phyloP scores from a whole-genome alignment of 2,329 filamentous ascomycete genomes.

The Fusarium pilosicola region DNA sequence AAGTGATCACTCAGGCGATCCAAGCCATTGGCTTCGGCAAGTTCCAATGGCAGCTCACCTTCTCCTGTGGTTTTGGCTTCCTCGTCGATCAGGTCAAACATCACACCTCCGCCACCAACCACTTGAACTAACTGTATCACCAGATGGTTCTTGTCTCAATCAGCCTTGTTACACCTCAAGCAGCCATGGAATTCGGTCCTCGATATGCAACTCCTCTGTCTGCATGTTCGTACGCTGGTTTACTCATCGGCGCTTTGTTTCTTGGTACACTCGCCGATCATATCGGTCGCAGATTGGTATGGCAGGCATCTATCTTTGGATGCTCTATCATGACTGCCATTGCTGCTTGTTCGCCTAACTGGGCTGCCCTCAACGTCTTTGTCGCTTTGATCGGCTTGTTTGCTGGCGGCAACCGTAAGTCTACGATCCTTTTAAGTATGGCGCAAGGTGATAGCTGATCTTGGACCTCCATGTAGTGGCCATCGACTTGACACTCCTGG shows the following conservation, averaged over 20 bases:
- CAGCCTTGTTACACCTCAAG: not conserved
- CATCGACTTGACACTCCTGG: not conserved
- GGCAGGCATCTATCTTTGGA: not conserved
- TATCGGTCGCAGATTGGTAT: not conserved
- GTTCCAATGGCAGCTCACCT: not conserved
- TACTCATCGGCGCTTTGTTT: not conserved
- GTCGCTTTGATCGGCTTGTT: not conserved
- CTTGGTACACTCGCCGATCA: not conserved
- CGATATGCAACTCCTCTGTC: not conserved
- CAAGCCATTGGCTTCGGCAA: not conserved
- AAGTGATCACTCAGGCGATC: not conserved
- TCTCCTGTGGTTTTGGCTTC: not conserved
- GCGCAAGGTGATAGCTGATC: not conserved
- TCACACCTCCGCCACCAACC: rapidly evolving
- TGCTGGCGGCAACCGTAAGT: not conserved
- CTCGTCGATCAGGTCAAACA: not conserved
- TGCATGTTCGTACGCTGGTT: not conserved
- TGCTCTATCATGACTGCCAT: not conserved
- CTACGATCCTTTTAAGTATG: rapidly evolving
- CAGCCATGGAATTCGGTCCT: not conserved
- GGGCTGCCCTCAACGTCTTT: not conserved
- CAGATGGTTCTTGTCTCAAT: not conserved
- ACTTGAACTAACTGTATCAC: rapidly evolving
- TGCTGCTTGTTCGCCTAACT: not conserved
- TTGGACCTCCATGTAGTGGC: not conserved